Base-by-base conservation (phyloP, 2,329 filamentous ascomycete genomes). In the Aspergillus glaucus region DNA sequence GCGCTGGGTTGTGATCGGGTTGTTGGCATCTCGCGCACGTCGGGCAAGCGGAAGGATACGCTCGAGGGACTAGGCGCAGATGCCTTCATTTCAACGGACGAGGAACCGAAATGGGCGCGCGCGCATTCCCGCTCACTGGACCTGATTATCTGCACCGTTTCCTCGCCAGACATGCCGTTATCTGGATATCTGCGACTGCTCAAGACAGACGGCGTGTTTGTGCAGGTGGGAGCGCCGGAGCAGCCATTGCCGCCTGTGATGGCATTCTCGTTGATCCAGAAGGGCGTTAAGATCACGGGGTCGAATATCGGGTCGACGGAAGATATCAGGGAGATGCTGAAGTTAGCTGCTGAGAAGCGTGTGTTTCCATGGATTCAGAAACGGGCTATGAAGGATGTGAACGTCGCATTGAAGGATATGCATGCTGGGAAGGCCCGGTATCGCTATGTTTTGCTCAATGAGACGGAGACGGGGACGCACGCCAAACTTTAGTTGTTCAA, bases 141-240 rank as follows among this genome's bases (percentile, higher is more conserved):
- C 61, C 56, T 83, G 22, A 79, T 82, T 49, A 64, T 82, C 43
- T 79, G 68, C 52, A 82, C 80, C 1, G 78, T 82, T n/a, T 78
- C 75, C 3, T 73, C 70, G 1, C 73, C 76, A 2, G 75, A 80
- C 48, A 85, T 88, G 82, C 84, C 84, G 0, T 62, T 87, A 21
- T 63, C 68, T 45, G 68, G 79, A 43, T 88, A 87, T 65, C 70
- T 89, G 48, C 59, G 68, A 12, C 72, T 88, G 7, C 71, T 88
- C 30, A 74, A 77, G 50, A 67, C 75, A 14, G 75, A 80, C 44
- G 84, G 85, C 4, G 74, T 73, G 12, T 82, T 86, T 56, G 76
- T 86, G 49, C 81, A 86, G 65, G 75, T 88, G 44, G 85, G 84
- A 24, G 79, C 79, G 1, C 85, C 85, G 0, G 85, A 88, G 58